These are phyloP conservation scores for Rubia yunnanensis DNA, from an alignment of 257 asterid genomes.

Conservation along the genomic window DNA sequence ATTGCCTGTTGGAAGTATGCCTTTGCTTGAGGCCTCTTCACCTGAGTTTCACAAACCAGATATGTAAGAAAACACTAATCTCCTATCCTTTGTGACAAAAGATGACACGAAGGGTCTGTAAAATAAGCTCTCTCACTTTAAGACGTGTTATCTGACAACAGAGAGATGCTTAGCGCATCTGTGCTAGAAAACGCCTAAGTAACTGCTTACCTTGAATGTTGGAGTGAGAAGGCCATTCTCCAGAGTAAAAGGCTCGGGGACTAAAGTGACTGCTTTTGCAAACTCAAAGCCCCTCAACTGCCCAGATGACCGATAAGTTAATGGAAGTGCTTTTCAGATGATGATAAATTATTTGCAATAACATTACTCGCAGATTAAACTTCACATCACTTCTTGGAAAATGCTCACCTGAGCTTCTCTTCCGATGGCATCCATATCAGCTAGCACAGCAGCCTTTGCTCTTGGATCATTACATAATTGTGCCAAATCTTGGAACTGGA, in stretches of 20 bases:
- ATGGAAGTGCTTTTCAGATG: slow-evolving; percentile 4
- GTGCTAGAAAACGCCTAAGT: background rate
- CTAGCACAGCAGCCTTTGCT: slow-evolving; percentile 77
- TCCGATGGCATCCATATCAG: slow-evolving; percentile 85
- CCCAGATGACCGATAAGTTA: background rate
- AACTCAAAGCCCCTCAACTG: slow-evolving; percentile 93
- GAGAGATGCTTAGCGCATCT: no score
- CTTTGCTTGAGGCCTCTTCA: slow-evolving; percentile 88
- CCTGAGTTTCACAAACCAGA: slow-evolving; percentile 25
- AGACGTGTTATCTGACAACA: no score
- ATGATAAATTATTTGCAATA: background rate
- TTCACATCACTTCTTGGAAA: background rate
- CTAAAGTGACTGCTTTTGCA: slow-evolving; percentile 69
- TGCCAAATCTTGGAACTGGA: slow-evolving; percentile 59
- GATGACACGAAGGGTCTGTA: no score
- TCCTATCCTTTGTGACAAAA: no score
- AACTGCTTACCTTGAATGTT: slow-evolving; percentile 65
- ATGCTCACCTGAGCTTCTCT: slow-evolving; percentile 76
- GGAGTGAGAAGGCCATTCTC: slow-evolving; percentile 89
- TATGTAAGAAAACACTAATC: background rate
- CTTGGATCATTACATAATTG: slow-evolving; percentile 75
- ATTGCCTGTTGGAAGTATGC: slow-evolving; percentile 69
- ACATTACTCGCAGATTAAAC: no score
- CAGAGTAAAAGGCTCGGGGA: slow-evolving; percentile 72
- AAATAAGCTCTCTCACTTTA: no score